Evolutionary conservation across 2,329 filamentous ascomycete genomes (phyloP).

Genomic region (Cordyceps cateniannulata): DNA sequence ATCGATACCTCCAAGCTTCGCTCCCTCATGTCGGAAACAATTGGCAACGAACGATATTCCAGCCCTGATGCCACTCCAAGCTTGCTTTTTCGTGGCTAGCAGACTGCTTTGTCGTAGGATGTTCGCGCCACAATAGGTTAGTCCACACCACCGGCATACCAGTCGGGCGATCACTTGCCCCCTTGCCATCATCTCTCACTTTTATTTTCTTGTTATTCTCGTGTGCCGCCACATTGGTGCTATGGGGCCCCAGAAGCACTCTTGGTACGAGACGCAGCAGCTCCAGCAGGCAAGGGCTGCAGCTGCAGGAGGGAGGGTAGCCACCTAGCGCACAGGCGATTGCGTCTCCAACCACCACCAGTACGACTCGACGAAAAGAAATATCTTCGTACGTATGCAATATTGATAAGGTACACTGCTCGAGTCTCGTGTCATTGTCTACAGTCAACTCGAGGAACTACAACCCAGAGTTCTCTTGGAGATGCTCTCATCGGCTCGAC

Average conservation of each 20-base stretch:
- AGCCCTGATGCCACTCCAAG: background rate
- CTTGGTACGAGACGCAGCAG: background rate
- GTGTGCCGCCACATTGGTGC: constrained; percentile 4
- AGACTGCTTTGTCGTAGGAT: constrained; percentile 1
- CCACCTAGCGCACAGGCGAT: background rate
- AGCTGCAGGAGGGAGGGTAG: background rate
- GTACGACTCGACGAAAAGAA: background rate
- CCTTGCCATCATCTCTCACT: constrained; percentile 16
- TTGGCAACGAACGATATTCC: background rate
- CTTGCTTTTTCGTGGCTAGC: constrained; percentile 9
- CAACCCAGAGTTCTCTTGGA: background rate
- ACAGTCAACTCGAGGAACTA: background rate
- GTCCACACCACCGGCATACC: constrained; percentile 16
- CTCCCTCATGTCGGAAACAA: background rate
- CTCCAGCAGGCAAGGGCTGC: background rate
- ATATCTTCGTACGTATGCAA: background rate
- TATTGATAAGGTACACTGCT: background rate
- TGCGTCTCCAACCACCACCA: background rate
- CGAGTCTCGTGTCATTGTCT: background rate
- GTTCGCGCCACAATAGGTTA: constrained; percentile 1
- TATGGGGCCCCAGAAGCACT: background rate
- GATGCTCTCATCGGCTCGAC: background rate
- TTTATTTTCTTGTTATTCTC: constrained; percentile 12
- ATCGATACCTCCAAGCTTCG: background rate
- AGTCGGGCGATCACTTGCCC: constrained; percentile 16